A percentile compares a stretch with the other conserved stretches of the same genome.
Evolutionary conservation across 2,329 filamentous ascomycete species (phyloP).

Genomic region (Alternaria panax): DNA sequence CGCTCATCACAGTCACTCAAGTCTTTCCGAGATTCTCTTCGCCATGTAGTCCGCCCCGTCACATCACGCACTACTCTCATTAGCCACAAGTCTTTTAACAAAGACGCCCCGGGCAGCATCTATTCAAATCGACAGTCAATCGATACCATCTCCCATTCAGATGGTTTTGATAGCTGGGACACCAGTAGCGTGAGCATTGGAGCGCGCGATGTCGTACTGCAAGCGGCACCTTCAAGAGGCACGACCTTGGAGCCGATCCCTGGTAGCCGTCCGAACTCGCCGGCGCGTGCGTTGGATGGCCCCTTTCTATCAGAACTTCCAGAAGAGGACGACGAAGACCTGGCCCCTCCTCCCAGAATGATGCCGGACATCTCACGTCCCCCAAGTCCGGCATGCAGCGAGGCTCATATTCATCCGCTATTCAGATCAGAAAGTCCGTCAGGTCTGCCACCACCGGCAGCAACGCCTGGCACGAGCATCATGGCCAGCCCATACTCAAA

Average conservation of each 20-base stretch:
- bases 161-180: constrained; percentile 79
- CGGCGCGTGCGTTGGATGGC: constrained; percentile 65
- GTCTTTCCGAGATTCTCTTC: constrained; percentile 49
- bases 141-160: constrained; percentile 53
- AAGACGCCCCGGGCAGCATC: constrained; percentile 40
- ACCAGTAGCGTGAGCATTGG: constrained; percentile 72
- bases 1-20: constrained; percentile 47
- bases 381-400: constrained; percentile 55
- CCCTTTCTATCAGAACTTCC: constrained; percentile 48
- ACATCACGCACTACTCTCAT: constrained; percentile 49
- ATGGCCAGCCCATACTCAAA: constrained; percentile 73
- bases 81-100: constrained; percentile 39
- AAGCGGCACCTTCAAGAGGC: constrained; percentile 49
- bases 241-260: constrained; percentile 75
- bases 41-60: constrained; percentile 48
- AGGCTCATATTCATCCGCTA: constrained; percentile 78
- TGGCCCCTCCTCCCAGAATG: constrained; percentile 45
- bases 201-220: constrained; percentile 59
- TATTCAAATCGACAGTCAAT: constrained; percentile 46
- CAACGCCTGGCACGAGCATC: constrained; percentile 73
- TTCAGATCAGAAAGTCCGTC: constrained; percentile 76
- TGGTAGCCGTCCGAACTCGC: constrained; percentile 70
- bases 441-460: constrained; percentile 63
- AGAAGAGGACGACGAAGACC: constrained; percentile 35
- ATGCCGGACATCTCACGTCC: constrained; percentile 46